These are phyloP conservation scores for Lophium mytilinum DNA, from an alignment of 495 filamentous ascomycete species.

Conservation along the genomic window DNA sequence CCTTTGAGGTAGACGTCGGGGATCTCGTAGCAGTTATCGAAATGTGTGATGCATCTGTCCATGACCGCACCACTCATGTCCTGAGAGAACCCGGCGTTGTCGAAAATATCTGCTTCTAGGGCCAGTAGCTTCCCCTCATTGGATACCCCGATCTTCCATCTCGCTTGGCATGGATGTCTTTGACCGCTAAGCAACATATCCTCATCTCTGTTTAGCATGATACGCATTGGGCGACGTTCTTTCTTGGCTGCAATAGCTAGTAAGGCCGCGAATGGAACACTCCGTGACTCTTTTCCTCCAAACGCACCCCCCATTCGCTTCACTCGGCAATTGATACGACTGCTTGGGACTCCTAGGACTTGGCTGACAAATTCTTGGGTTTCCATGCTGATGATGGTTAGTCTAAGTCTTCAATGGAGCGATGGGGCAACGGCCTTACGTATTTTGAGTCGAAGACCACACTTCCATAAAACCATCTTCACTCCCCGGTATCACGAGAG, in stretches of 20 bases:
- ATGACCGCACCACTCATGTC: slow-evolving; percentile 38
- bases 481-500: slow-evolving; percentile 33
- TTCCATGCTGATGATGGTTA: slow-evolving; percentile 28
- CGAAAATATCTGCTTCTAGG: slow-evolving; percentile 35
- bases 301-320: slow-evolving; percentile 39
- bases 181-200: slow-evolving; percentile 37
- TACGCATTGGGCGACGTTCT: slow-evolving; percentile 32
- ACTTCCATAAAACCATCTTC: slow-evolving; percentile 36
- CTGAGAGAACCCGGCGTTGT: slow-evolving; percentile 36
- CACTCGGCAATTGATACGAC: slow-evolving; percentile 35
- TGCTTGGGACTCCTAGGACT: slow-evolving; percentile 37
- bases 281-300: slow-evolving; percentile 37
- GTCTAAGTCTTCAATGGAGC: neutral
- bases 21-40: slow-evolving; percentile 37
- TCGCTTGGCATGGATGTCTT: slow-evolving; percentile 35
- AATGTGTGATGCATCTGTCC: slow-evolving; percentile 36
- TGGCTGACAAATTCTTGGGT: slow-evolving; percentile 37
- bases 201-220: slow-evolving; percentile 39
- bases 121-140: slow-evolving; percentile 36
- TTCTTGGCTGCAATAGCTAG: slow-evolving; percentile 39
- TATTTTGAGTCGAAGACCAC: slow-evolving; percentile 39
- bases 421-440: neutral
- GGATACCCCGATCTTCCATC: slow-evolving; percentile 38
- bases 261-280: slow-evolving; percentile 32
- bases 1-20: slow-evolving; percentile 35